Conservation (phyloP, 208 protist species). For the Wallacemonas sp. region DNA sequence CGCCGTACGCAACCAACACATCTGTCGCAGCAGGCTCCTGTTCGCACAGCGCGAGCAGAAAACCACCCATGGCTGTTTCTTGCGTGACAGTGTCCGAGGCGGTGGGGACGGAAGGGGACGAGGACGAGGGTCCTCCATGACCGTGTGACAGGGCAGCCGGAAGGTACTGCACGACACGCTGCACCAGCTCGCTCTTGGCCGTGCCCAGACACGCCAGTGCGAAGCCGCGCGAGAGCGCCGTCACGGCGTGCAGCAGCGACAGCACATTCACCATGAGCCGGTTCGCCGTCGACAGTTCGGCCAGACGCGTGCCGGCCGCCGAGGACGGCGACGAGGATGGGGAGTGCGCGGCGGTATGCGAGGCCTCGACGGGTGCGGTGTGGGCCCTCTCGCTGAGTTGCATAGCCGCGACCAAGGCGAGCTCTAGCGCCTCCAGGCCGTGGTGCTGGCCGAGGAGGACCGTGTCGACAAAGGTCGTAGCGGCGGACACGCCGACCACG, state of each 20-base stretch:
- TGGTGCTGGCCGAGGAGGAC: constrained; percentile 50
- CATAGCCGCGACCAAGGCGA: constrained; percentile 19
- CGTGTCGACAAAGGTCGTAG: constrained; percentile 37
- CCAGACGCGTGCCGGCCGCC: not conserved
- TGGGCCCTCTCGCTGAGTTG: constrained; percentile 5
- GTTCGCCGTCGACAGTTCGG: not conserved
- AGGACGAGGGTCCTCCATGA: not conserved
- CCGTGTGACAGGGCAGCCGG: not conserved
- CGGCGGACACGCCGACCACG: constrained; percentile 30
- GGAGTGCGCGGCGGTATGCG: not conserved
- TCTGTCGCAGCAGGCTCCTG: constrained; percentile 29
- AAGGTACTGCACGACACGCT: constrained; percentile 7
- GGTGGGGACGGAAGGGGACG: no score
- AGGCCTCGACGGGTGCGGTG: not conserved
- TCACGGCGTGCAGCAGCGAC: constrained; percentile 24
- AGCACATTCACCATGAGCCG: constrained; percentile 26
- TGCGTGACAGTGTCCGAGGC: not conserved
- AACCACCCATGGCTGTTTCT: not conserved
- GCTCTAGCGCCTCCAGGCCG: constrained; percentile 44
- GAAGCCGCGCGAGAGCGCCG: constrained; percentile 22
- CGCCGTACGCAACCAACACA: constrained; percentile 43
- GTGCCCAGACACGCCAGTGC: constrained; percentile 15
- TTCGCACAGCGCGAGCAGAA: constrained; percentile 1
- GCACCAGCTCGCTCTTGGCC: constrained; percentile 20
- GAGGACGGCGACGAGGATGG: not conserved